Evolutionary conservation across 352 stramenopile species (phyloP).

Genomic region (Pythium scleroteichum): DNA sequence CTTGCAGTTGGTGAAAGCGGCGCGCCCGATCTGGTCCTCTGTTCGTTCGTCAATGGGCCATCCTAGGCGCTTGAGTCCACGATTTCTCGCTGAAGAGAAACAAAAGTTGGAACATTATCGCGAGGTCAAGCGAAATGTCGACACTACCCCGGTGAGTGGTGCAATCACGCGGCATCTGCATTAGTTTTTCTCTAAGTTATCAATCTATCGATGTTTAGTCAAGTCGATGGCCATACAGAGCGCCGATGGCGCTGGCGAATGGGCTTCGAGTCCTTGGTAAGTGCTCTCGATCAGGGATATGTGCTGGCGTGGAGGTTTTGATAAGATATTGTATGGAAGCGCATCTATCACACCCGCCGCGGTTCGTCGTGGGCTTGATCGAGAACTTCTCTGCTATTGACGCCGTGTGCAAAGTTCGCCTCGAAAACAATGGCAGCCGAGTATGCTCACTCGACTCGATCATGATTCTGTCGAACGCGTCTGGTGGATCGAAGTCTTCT

Average conservation of each 20-base stretch:
- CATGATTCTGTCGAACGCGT: slow-evolving; percentile 43
- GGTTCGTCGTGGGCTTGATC: slow-evolving; percentile 43
- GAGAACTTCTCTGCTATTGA: slow-evolving; percentile 30
- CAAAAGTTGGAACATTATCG: slow-evolving; percentile 67
- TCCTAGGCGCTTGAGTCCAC: slow-evolving; percentile 60
- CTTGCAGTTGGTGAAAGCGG: slow-evolving; percentile 47
- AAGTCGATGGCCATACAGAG: slow-evolving; percentile 23
- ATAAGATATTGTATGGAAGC: slow-evolving; percentile 27
- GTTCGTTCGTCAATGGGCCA: slow-evolving; percentile 75
- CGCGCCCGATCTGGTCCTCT: slow-evolving; percentile 72
- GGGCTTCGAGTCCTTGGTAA: slow-evolving; percentile 20
- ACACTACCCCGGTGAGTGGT: slow-evolving; percentile 14
- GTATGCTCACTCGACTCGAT: slow-evolving; percentile 48
- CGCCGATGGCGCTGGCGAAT: slow-evolving; percentile 2
- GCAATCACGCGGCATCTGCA: not conserved
- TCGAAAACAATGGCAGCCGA: slow-evolving; percentile 33
- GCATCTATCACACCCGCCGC: slow-evolving; percentile 34
- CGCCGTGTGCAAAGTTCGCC: slow-evolving; percentile 33
- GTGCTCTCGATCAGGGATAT: slow-evolving; percentile 2
- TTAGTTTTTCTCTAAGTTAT: not conserved
- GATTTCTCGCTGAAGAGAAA: slow-evolving; percentile 71
- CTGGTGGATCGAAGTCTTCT: not conserved
- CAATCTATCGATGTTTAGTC: slow-evolving; percentile 5
- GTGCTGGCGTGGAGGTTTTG: not conserved
- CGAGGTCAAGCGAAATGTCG: slow-evolving; percentile 32